phyloP scores from a whole-genome alignment of 169 alveolate species.

The Plasmodium relictum region DNA sequence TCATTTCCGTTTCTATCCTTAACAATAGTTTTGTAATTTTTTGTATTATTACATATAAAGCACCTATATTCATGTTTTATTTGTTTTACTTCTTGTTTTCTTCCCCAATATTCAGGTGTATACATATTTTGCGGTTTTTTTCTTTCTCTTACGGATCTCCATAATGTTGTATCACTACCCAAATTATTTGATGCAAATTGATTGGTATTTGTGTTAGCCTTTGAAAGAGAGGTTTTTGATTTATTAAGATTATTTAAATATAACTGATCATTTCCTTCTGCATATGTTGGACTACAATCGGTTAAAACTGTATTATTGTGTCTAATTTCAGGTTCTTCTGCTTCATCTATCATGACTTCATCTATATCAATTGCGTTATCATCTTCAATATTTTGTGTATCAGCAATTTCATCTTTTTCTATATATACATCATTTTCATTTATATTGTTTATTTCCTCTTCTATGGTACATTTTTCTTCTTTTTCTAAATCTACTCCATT shows the following conservation, averaged over 20 bases:
- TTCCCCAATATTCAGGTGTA: constrained; percentile 85
- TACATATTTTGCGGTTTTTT: constrained; percentile 83
- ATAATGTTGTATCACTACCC: constrained; percentile 65
- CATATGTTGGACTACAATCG: constrained; percentile 17
- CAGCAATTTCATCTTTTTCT: constrained; percentile 38
- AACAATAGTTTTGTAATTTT: constrained; percentile 80
- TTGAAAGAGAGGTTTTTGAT: not conserved
- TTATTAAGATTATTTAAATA: constrained; percentile 15
- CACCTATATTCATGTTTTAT: constrained; percentile 91
- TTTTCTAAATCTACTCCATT: constrained; percentile 78
- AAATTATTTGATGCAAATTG: constrained; percentile 5
- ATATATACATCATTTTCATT: constrained; percentile 32
- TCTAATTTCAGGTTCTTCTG: constrained; percentile 33
- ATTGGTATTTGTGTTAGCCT: not conserved
- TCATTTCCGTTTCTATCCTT: constrained; percentile 85
- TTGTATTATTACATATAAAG: constrained; percentile 91
- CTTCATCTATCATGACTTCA: constrained; percentile 84
- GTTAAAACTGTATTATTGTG: not conserved
- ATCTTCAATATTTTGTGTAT: constrained; percentile 65
- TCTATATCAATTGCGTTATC: constrained; percentile 79
- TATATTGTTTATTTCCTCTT: constrained; percentile 76
- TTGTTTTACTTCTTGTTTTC: constrained; percentile 87
- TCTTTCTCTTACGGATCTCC: constrained; percentile 88
- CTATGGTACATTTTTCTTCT: constrained; percentile 51
- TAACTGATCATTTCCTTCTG: constrained; percentile 30